Conservation (phyloP, 371 early-diverging fungal genomes). For the Lichtheimia corymbifera region DNA sequence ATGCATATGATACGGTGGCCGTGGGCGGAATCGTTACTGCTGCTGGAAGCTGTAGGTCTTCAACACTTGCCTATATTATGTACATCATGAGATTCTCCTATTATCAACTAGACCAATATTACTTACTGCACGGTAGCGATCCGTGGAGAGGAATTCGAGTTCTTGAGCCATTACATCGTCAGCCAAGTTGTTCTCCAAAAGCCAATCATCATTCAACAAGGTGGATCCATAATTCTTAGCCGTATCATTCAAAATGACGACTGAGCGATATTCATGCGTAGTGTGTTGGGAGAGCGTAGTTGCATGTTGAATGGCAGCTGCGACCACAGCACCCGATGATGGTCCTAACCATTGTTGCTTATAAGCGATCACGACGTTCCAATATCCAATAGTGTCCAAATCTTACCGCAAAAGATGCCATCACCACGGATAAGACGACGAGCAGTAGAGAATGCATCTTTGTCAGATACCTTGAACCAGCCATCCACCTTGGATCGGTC, state of each 20-base stretch:
- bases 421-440: conserved; percentile 68
- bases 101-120: background rate
- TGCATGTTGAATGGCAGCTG: conserved; percentile 63
- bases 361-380: background rate
- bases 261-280: conserved; percentile 30
- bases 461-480: conserved; percentile 75
- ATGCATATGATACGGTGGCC: conserved; percentile 60
- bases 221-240: conserved; percentile 71
- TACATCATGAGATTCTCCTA: background rate
- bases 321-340: conserved; percentile 73
- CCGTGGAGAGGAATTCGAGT: conserved; percentile 60
- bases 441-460: conserved; percentile 73
- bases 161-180: conserved; percentile 63
- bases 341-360: conserved; percentile 41
- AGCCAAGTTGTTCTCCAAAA: conserved; percentile 72
- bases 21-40: conserved; percentile 73
- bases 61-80: conserved; percentile 63
- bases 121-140: conserved; percentile 69
- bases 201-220: conserved; percentile 75
- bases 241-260: conserved; percentile 73
- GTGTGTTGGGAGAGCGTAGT: conserved; percentile 24
- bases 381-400: background rate
- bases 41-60: conserved; percentile 84
- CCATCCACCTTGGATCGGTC: conserved; percentile 60
- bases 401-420: conserved; percentile 67